Evolutionary conservation across 1,139 yeast species (phyloP), one percentile per base, ranked within the genome.

Genomic region (Diutina pseudorugosa): DNA sequence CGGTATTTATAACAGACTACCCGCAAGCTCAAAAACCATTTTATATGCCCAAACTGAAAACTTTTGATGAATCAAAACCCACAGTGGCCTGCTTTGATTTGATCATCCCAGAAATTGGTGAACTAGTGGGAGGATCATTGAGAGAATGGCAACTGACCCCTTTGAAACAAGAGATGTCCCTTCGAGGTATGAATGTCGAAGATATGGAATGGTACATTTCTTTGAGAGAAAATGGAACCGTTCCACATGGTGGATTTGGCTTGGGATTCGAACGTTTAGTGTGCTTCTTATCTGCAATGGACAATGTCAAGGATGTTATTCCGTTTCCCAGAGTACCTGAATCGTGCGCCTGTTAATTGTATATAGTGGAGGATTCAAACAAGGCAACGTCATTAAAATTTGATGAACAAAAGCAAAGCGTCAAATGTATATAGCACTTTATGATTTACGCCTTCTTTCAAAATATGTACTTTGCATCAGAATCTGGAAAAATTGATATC

Each of bases 171-270:
- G 83, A 80, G 53, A 82, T 91, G 70, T 55, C 62, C 2, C 53
- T 62, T 2, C 67, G 84, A 12, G 70, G 69, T 1, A 83, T 83
- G 87, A 79, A 82, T 62, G 57, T 68, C 5, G 73, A 70, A 1
- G 83, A 83, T 14, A 68, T 91, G 67, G 72, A 77, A 36, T 94
- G 99, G 99, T 94, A 91, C 63, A 61, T 85, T 33, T 77, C 82
- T 2, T 72, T 86, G 9, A 73, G 98, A 55, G 71, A 72, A 57
- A 83, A 86, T 58, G 98, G 98, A 0, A 72, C 86, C 5, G 83
- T 84, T 41, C 96, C 97, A 0, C 98, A 91, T 64, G 98, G 98
- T 49, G 99, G 99, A 0, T 94, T 86, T 67, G 99, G 99, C 0
- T 73, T 94, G 73, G 99, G 99, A 0, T 82, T 91, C 60, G 98